Conservation (phyloP, 352 stramenopile species). For the Phytopythium aichiense region DNA sequence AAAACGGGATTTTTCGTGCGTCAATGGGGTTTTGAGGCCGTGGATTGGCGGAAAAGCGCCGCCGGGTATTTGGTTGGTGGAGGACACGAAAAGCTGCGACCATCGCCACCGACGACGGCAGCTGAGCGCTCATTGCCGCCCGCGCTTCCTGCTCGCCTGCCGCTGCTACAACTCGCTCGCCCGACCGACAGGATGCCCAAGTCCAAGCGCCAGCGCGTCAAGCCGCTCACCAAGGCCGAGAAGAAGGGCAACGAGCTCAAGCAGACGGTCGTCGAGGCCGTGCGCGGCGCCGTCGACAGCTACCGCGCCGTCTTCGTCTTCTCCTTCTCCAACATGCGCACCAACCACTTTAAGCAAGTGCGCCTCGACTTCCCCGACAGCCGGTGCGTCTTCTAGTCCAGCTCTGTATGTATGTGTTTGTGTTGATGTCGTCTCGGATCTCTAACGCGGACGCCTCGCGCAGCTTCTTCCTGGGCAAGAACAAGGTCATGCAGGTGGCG, state of each 20-base stretch:
- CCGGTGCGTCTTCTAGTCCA: slow-evolving; percentile 35
- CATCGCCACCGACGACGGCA: background rate
- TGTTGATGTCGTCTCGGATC: background rate
- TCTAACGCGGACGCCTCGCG: background rate
- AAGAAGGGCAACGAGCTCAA: slow-evolving; percentile 97
- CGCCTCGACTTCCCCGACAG: slow-evolving; percentile 95
- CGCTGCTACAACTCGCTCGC: background rate
- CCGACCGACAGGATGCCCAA: slow-evolving; percentile 57
- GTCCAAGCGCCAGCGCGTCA: slow-evolving; percentile 84
- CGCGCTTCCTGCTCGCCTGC: background rate
- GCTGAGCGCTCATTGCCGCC: background rate
- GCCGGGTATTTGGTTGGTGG: slow-evolving; percentile 52
- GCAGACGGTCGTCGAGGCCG: slow-evolving; percentile 90
- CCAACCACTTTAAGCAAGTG: slow-evolving; percentile 98
- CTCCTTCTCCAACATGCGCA: slow-evolving; percentile 98
- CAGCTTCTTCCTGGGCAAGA: slow-evolving; percentile 98
- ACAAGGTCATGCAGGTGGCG: slow-evolving; percentile 98
- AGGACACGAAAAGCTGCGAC: slow-evolving; percentile 18
- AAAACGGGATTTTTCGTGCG: background rate
- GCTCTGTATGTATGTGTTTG: background rate
- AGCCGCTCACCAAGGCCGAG: slow-evolving; percentile 93
- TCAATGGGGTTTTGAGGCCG: background rate
- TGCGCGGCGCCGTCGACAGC: slow-evolving; percentile 92
- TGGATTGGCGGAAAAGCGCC: slow-evolving; percentile 41
- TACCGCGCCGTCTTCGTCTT: slow-evolving; percentile 95